Base-by-base conservation (phyloP, 2,329 filamentous ascomycete species). In the Ophiosphaerella korrae region DNA sequence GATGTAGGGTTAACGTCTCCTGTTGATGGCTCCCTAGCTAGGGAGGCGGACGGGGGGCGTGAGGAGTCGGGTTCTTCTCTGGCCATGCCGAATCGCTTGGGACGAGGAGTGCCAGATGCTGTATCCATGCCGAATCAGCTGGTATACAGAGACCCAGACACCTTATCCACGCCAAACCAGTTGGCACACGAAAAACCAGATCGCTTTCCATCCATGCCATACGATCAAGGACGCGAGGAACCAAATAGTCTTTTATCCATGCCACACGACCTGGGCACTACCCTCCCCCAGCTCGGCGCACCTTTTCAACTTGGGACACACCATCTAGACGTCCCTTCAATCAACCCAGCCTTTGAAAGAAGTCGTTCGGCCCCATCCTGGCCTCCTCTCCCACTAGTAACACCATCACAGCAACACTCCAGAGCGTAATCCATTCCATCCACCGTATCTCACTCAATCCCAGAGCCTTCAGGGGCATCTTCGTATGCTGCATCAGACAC, bases 211-310 rank as follows among this genome's bases (percentile, higher is more conserved):
- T 48, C 45, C 7, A 49, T 55, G 26, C 26, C 50, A 13, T 42
- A 43, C 21, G 42, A 52, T 16, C 47, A 21, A 21, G 5, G 18
- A 21, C 6, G 5, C 26, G 11, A 7, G 26, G 26, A 29, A 6
- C 26, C 26, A 29, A 11, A 29, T 8, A 42, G 40, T 21, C 29
- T 56, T n/a, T 18, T 18, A 8, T 49, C 45, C 7, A 49, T 56
- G 26, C 26, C 50, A 13, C 44, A 43, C 21, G 42, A 52, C 16
- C 47, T 62, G n/a, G 45, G 34, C 3, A 14, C 35, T 12, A 44
- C 42, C 29, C 33, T 50, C 6, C 41, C 37, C 13, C 2, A 7
- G 9, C 29, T 29, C 2, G 34, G 26, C 16, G 7, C 11, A 5
- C 13, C 33, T 4, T 24, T 38, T n/a, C 14, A 29, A 37, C 37